phyloP scores from a whole-genome alignment of 768 basidiomycete species.

The Pisolithus sp. region DNA sequence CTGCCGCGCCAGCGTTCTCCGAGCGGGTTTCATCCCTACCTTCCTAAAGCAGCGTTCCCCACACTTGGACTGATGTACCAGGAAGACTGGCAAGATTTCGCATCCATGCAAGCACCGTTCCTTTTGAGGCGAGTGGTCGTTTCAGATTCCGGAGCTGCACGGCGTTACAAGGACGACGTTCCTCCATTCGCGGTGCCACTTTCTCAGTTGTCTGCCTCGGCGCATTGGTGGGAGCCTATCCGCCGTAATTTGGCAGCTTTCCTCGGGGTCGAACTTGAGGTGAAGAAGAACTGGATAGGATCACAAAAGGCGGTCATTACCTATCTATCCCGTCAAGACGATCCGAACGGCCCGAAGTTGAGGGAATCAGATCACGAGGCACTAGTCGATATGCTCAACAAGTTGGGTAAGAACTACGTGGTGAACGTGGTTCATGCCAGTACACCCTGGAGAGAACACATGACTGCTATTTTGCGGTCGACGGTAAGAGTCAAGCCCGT shows the following conservation, averaged over 20 bases:
- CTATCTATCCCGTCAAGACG: constrained; percentile 61
- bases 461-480: constrained; percentile 60
- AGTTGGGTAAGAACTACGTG: constrained; percentile 50
- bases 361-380: constrained; percentile 49
- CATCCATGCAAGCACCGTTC: constrained; percentile 60
- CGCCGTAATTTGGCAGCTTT: constrained; percentile 37
- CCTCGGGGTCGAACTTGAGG: constrained; percentile 29
- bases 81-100: constrained; percentile 76
- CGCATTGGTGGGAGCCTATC: constrained; percentile 68
- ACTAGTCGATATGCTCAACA: constrained; percentile 51
- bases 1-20: constrained; percentile 40
- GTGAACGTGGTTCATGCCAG: constrained; percentile 47
- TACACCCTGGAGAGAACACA: constrained; percentile 54
- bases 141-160: constrained; percentile 67
- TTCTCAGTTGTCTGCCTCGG: constrained; percentile 38
- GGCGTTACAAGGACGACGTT: constrained; percentile 20
- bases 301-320: constrained; percentile 47
- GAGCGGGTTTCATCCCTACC: constrained; percentile 65
- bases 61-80: constrained; percentile 57
- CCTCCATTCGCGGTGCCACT: constrained; percentile 33
- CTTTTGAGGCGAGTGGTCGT: constrained; percentile 72
- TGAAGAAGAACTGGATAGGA: constrained; percentile 9
- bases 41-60: constrained; percentile 72
- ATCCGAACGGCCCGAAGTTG: constrained; percentile 44
- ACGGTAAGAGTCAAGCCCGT: constrained; percentile 40